phyloP scores from a whole-genome alignment of 2,329 filamentous ascomycete species.

The Monosporascus sp. region DNA sequence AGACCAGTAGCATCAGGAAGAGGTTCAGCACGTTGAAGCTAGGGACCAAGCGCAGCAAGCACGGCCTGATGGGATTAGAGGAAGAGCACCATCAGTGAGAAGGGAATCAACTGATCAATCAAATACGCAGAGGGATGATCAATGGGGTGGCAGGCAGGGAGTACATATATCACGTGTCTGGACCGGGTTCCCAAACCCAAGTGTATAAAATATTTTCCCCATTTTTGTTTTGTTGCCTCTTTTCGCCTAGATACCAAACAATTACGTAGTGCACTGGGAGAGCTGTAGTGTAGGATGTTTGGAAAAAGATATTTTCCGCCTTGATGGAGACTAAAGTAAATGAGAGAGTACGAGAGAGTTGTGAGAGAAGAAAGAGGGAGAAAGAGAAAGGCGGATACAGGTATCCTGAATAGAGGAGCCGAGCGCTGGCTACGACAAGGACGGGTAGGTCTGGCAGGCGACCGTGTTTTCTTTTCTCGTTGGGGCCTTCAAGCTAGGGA shows the following conservation, averaged over 20 bases:
- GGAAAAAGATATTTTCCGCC: background rate
- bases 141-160: background rate
- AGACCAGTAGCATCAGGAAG: constrained; percentile 66
- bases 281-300: background rate
- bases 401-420: constrained; percentile 1
- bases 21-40: constrained; percentile 73
- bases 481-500: background rate
- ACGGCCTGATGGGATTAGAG: constrained; percentile 46
- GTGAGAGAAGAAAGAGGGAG: background rate
- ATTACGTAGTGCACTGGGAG: too few relatives aligned
- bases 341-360: background rate
- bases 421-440: background rate
- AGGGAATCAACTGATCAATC: background rate
- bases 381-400: background rate
- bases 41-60: constrained; percentile 62
- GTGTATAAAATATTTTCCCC: background rate
- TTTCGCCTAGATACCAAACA: background rate
- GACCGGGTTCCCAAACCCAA: background rate
- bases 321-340: background rate
- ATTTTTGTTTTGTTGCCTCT: background rate
- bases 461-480: background rate
- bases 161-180: background rate
- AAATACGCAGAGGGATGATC: background rate
- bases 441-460: too few relatives aligned
- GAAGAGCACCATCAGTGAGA: constrained; percentile 49